Percentiles rank a stretch among this genome's conserved stretches.
Conservation (phyloP, 345 rosid species). For the Rhodomyrtus tomentosa region DNA sequence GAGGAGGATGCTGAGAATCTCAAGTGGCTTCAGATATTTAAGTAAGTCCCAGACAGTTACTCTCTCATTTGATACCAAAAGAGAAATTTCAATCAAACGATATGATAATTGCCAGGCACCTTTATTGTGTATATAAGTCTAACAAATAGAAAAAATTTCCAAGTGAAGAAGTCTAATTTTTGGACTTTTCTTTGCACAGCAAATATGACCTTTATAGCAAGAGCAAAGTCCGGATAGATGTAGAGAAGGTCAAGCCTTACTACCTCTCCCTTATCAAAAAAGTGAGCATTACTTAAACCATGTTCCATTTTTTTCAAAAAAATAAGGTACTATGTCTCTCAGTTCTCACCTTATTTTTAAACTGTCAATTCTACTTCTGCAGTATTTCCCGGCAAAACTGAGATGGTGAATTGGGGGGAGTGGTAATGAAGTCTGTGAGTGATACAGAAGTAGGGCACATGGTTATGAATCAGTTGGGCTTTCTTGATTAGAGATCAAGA, state of each 20-base stretch:
- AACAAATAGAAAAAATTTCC: background rate
- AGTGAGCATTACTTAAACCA: background rate
- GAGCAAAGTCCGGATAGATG: conserved; percentile 41
- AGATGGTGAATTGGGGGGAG: conserved; percentile 12
- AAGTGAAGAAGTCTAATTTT: background rate
- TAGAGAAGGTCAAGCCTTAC: conserved; percentile 44
- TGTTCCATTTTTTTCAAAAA: background rate
- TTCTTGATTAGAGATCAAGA: background rate
- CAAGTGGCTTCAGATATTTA: conserved; percentile 38
- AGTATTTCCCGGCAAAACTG: conserved; percentile 20
- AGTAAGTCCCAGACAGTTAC: conserved; percentile 9
- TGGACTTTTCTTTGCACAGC: conserved; percentile 8
- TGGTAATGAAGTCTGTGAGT: background rate
- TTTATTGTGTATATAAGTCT: background rate
- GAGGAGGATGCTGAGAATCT: conserved; percentile 39
- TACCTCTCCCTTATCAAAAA: conserved; percentile 34
- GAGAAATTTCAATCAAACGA: background rate
- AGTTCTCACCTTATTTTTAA: no score
- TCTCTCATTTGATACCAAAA: background rate
- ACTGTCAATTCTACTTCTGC: background rate
- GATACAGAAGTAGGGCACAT: background rate
- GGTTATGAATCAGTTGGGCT: background rate
- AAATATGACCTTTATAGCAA: conserved; percentile 59
- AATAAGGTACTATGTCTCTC: background rate
- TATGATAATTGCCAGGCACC: background rate